These are phyloP conservation scores for Ceratocystis papillata DNA, from an alignment of 2,329 filamentous ascomycete species.

Conservation along the genomic window DNA sequence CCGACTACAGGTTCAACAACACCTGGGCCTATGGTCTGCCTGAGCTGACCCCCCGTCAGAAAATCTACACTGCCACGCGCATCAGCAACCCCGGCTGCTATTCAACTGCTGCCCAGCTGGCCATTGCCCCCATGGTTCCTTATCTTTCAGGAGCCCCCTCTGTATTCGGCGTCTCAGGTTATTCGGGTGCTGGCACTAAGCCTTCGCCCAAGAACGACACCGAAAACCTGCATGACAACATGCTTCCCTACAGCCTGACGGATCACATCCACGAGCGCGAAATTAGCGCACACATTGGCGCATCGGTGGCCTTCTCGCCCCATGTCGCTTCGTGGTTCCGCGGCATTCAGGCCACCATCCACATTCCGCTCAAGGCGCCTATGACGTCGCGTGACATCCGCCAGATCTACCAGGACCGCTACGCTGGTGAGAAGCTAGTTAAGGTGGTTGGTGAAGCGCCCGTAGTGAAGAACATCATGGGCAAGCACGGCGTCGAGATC, in stretches of 20 bases:
- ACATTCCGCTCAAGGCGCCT: slow-evolving; percentile 70
- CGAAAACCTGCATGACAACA: slow-evolving; percentile 68
- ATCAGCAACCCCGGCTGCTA: slow-evolving; percentile 95
- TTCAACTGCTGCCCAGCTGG: slow-evolving; percentile 83
- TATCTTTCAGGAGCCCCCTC: slow-evolving; percentile 67
- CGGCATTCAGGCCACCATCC: slow-evolving; percentile 86
- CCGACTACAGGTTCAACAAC: slow-evolving; percentile 83
- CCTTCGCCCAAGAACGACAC: slow-evolving; percentile 90
- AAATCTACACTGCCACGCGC: slow-evolving; percentile 65
- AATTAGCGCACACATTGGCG: slow-evolving; percentile 67
- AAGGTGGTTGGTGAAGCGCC: slow-evolving; percentile 85
- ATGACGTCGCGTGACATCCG: slow-evolving; percentile 90
- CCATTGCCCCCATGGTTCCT: slow-evolving; percentile 69
- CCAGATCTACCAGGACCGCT: slow-evolving; percentile 90
- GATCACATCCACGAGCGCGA: slow-evolving; percentile 94
- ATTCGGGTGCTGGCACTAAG: slow-evolving; percentile 91
- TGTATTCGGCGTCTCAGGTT: slow-evolving; percentile 84
- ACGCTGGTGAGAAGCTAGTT: slow-evolving; percentile 89
- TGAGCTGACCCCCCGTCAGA: slow-evolving; percentile 65
- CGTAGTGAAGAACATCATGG: slow-evolving; percentile 70
- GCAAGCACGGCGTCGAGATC: slow-evolving; percentile 83
- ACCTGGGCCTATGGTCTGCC: slow-evolving; percentile 85
- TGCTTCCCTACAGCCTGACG: slow-evolving; percentile 83
- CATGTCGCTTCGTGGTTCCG: slow-evolving; percentile 97
- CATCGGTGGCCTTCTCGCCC: slow-evolving; percentile 71